Base-by-base conservation (phyloP, 345 rosid genomes). In the Melaleuca alternifolia region DNA sequence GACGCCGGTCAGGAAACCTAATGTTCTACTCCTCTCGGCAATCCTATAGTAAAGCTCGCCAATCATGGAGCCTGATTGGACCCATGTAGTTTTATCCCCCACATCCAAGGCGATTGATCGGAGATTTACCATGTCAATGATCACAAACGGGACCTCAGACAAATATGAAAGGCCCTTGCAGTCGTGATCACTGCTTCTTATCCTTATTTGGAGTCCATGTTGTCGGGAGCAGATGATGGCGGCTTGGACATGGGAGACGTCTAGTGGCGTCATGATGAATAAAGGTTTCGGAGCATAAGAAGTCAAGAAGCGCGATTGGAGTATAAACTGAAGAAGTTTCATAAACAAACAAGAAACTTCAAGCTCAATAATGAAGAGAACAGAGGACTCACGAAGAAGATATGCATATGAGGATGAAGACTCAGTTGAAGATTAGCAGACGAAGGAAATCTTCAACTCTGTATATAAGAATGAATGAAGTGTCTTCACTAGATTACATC, bases 241-340 rank as follows among this genome's bases (percentile, higher is more conserved):
- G 1, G 91, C 90, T 21, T 90, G 93, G 84, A 93, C 91, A 21
- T 93, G 91, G 1, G 90, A 89, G 2, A 84, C 86, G 41, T 88
- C 10, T 61, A 87, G 50, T 3, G 96, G 94, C 6, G 93, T 89
- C 54, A 91, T 28, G 44, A 88, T 89, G 44, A 87, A 8, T 30
- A 37, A 14, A 11, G 92, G 91, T 87, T 84, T 91, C 2, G 91
- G 89, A 53, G 84, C 83, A 7, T 26, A 28, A 37, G 86, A 89
- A 23, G 85, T 85, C 28, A 61, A 57, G 86, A 85, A 87, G 59
- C 88, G 83, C n/a, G n/a, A n/a, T n/a, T n/a, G n/a, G n/a, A n/a
- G n/a, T n/a, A n/a, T n/a, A n/a, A n/a, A n/a, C n/a, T n/a, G n/a
- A n/a, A n/a, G n/a, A n/a, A n/a, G n/a, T n/a, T n/a, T n/a, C n/a